Evolutionary conservation across 2,329 filamentous ascomycete genomes (phyloP), one percentile per base, ranked within the genome.

Genomic region (Endothia cerciana): DNA sequence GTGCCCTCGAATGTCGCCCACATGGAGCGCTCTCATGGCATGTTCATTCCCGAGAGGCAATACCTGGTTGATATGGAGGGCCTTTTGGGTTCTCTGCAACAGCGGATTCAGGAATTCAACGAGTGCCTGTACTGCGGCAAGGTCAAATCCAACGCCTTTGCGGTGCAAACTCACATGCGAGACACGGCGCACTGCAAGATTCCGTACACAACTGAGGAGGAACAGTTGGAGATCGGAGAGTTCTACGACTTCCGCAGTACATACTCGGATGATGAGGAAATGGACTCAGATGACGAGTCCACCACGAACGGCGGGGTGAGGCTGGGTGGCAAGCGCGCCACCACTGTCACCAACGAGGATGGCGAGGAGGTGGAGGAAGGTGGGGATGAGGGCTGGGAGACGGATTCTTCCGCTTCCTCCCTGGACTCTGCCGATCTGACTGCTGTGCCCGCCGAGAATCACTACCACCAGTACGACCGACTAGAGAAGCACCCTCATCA

Each of bases 171-270:
- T 0, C 95, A 99, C 77, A 99, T 99, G 95, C 89, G 93, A 55
- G 95, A 99, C 76, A 94, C 93, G 75, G 91, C 93, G 0, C 95
- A 99, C 79, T 98, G 94, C 85, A 97, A 94, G 86, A 96, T 99
- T 71, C 94, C 93, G 0, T 99, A 94, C 77, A 89, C 90, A 61
- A 90, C 89, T 0, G 92, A 97, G 75, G 90, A 91, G 43, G 93
- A 98, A 74, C 93, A 97, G 80, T 85, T 98, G 38, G 93, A 96
- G 64, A 92, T 99, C 73, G 95, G 95, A 65, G 92, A 98, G 70
- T 97, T 92, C 77, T 99, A 99, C 78, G 95, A 99, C 75, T 99
- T 99, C 84, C 87, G 92, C 70, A 92, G 91, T 79, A 97, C 95
- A 1, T 99, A 99, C 77, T 95, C 93, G 0, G 95, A 98, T 73